Base-by-base conservation (phyloP, 139 green algal species). In the Chlamydomonas schloesseri region DNA sequence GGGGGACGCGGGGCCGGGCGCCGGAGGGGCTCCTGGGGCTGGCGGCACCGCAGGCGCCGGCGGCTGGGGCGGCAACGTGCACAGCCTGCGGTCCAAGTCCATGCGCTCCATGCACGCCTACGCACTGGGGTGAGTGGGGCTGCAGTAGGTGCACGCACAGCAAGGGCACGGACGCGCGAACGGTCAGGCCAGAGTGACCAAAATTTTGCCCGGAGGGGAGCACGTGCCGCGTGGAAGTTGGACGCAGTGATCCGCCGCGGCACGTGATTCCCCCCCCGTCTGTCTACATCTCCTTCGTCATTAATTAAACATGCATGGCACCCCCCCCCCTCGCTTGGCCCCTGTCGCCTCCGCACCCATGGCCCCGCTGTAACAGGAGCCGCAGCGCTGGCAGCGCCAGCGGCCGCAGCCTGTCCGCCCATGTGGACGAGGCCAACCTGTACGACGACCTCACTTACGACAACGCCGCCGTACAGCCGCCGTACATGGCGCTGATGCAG, bases 401-500 rank as follows among this genome's bases (percentile, higher is more conserved):
- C 72, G 34, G 68, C 73, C 73, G 73, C 53, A 65, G 15, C 53
- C 17, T 68, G n/a, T 26, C 8, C 18, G 53, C 13, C 50, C 53
- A 29, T 5, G 15, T 50, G 31, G 73, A 81, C n/a, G 73, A 81
- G 18, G 17, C 53, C 42, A 60, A 47, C 20, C 73, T 68, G 73
- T 68, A 34, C 31, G 73, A 81, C 18, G 73, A 81, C 53, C 11
- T 81, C 17, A 26, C n/a, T 5, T 50, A 50, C 53, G 73, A 81
- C 31, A 26, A 21, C 10, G 28, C 42, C 17, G 73, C 17, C 73
- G 73, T 81, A 53, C n/a, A 81, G 23, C 73, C 73, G 53, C 73
- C 73, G 50, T 81, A 81, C 73, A 81, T 81, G 73, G 50, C 50
- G 20, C 73, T 81, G 46, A 55, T 81, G 53, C 73, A 31, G 3